A percentile compares a stretch with the other conserved stretches of the same genome.
Conservation (phyloP, 2,329 filamentous ascomycete genomes). For the Cladorrhinum sp. region DNA sequence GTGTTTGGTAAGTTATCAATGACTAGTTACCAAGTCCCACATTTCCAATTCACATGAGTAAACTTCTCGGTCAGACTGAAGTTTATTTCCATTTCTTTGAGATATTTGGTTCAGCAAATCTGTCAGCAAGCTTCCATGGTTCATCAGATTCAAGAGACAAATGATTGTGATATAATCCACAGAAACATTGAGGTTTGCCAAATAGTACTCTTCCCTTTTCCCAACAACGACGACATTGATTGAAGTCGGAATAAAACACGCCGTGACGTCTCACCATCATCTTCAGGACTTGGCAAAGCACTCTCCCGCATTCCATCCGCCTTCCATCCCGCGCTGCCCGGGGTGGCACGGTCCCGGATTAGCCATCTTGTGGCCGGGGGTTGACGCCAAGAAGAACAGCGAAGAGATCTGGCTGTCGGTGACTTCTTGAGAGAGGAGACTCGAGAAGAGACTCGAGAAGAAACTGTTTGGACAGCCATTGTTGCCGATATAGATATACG, state of each 20-base stretch:
- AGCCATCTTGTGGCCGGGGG: not conserved
- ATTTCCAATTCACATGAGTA: no score
- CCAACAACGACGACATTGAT: not conserved
- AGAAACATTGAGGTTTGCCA: no score
- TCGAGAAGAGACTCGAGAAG: not conserved
- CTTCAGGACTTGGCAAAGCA: not conserved
- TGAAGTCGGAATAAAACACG: not conserved
- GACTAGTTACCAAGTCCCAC: no score
- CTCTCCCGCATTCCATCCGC: not conserved
- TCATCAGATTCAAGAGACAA: no score
- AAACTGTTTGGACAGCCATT: not conserved
- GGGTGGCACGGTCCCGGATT: not conserved
- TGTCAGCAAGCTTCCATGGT: no score
- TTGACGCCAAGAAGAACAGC: not conserved
- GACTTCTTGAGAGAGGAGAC: not conserved
- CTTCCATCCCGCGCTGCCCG: not conserved
- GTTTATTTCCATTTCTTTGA: no score
- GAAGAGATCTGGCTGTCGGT: not conserved
- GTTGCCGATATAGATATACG: not conserved
- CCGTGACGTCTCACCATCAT: not conserved
- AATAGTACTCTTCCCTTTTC: no score
- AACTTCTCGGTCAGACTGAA: no score
- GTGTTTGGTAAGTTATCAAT: no score
- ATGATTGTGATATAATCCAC: no score
- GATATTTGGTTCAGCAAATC: no score